These are phyloP conservation scores for Xylaria digitata DNA, from an alignment of 2,329 filamentous ascomycete species.

Conservation along the genomic window DNA sequence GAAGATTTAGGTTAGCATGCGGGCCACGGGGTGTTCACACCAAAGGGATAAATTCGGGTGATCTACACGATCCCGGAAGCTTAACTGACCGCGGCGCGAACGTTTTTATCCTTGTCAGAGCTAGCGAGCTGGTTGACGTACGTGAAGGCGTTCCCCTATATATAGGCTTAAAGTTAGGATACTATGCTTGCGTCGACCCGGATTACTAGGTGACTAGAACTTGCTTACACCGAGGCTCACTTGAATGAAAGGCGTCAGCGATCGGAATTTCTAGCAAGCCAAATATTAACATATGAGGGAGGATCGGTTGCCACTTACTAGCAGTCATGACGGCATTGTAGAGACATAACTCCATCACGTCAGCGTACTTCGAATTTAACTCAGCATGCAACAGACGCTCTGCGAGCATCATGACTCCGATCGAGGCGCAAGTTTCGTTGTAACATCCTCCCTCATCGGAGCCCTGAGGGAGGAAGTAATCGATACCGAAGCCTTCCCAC, in stretches of 20 bases:
- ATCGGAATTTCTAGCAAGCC: background rate
- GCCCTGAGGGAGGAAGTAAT: slow-evolving; percentile 68
- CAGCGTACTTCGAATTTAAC: slow-evolving; percentile 63
- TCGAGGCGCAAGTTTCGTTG: slow-evolving; percentile 70
- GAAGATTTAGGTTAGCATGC: slow-evolving; percentile 8
- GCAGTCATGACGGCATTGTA: slow-evolving; percentile 70
- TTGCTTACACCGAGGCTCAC: slow-evolving; percentile 60
- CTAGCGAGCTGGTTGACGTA: slow-evolving; percentile 72
- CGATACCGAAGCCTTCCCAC: slow-evolving; percentile 70
- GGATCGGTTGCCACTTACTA: slow-evolving; percentile 30
- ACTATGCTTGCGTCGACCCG: background rate
- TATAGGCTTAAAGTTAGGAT: slow-evolving; percentile 5
- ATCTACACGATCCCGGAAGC: background rate
- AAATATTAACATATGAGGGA: background rate
- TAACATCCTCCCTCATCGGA: slow-evolving; percentile 72
- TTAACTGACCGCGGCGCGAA: slow-evolving; percentile 55
- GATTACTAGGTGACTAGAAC: background rate
- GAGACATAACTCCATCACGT: slow-evolving; percentile 70
- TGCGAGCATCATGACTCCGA: slow-evolving; percentile 70
- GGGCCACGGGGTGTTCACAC: background rate
- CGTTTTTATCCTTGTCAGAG: slow-evolving; percentile 60
- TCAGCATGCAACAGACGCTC: slow-evolving; percentile 66
- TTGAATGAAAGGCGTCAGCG: slow-evolving; percentile 25
- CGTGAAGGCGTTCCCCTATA: slow-evolving; percentile 64
- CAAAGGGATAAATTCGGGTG: background rate